Evolutionary conservation across 257 asterid genomes (phyloP), one percentile per base, ranked within the genome.

Genomic region (Ilex asprella): DNA sequence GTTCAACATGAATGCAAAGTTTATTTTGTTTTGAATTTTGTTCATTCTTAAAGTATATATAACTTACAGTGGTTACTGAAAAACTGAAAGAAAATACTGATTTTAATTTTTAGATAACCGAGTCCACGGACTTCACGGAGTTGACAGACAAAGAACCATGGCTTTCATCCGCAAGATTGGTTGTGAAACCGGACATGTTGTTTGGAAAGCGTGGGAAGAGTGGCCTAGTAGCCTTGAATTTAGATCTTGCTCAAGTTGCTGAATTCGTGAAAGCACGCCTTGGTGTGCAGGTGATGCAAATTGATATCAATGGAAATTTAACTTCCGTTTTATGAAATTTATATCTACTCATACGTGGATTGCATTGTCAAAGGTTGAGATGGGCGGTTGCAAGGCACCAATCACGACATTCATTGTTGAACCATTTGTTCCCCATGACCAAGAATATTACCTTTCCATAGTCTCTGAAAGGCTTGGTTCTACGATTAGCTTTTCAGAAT

Each of bases 141-240:
- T 66, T 90, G 71, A 82, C 90, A 31, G 78, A 90, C 81, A 63
- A 80, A 67, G 97, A 90, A 62, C 80, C 90, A 67, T 90, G 97
- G 97, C 78, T 90, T 16, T 90, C 96, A 16, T 90, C 95, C 54
- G 83, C 95, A 10, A 87, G 80, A 78, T 60, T 90, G 86, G 97
- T 90, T 67, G 93, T 90, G 43, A 90, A 90, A 61, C 97, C 95
- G 39, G 96, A 90, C 76, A 90, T 90, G 97, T 75, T 90, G 73
- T 90, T 90, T 53, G 97, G 96, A 50, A 90, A 89, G 73, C 95
- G 95, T 63, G 97, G 97, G 63, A 90, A 90, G 85, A 90, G 97
- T 66, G 95, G 96, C 49, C 78, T 90, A 81, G 97, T 90, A 31
- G 90, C 95, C 55, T 79, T 90, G 71, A 83, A 90, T 62, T 68